Evolutionary conservation across 148 eudicot species (phyloP).

Genomic region (Persicaria tinctoria): DNA sequence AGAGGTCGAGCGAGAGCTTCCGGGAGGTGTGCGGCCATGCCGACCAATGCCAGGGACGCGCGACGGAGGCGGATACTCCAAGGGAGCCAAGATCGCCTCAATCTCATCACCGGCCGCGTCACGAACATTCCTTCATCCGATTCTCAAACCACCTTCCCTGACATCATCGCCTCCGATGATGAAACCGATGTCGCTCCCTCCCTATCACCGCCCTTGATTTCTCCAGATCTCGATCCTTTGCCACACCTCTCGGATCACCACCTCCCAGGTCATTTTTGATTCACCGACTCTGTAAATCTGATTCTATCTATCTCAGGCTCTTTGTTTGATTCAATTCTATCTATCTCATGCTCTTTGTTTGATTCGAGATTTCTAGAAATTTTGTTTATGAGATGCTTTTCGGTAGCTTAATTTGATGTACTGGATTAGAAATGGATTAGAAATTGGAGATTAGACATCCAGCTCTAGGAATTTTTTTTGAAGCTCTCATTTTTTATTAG

Average conservation of each 20-base stretch:
- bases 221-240: conserved; percentile 1
- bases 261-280: neutral
- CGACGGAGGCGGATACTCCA: conserved; percentile 12
- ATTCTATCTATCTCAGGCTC: too few relatives aligned
- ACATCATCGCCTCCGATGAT: neutral
- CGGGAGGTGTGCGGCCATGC: neutral
- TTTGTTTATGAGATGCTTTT: neutral
- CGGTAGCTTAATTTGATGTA: neutral
- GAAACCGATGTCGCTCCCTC: neutral
- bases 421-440: neutral
- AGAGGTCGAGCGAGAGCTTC: neutral
- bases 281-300: neutral
- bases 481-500: neutral
- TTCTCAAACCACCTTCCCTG: neutral
- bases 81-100: conserved; percentile 10
- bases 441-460: neutral
- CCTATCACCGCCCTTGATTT: neutral
- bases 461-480: neutral
- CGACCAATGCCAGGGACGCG: conserved; percentile 9
- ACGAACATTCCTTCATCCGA: conserved; percentile 19
- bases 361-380: neutral
- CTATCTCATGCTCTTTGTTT: neutral
- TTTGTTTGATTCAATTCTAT: neutral
- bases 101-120: conserved; percentile 10
- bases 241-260: neutral